Evolutionary conservation across 768 basidiomycete genomes (phyloP), one percentile per base, ranked within the genome.

Genomic region (Mycena vitilis): DNA sequence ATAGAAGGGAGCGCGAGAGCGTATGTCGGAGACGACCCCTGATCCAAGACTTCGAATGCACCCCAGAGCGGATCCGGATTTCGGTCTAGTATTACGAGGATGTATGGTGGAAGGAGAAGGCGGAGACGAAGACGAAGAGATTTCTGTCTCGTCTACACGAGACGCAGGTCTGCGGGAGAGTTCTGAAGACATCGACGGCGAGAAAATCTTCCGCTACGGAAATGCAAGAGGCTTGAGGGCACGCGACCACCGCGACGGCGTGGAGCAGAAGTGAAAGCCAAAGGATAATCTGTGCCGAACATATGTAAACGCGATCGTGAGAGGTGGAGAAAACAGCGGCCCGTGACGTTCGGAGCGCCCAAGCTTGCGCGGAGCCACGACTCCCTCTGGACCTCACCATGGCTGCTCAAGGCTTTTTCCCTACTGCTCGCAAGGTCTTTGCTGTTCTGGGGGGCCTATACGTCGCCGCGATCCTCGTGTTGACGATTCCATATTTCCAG

Each of bases 1-100:
- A 77, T 97, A 98, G 84, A 88, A 96, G 1, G 95, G 95, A 1
- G 83, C 80, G 48, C 96, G 86, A 2, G 91, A 84, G 53, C 80
- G 83, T 16, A 97, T 82, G 78, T 98, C 96, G 44, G 82, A 80
- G 20, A 84, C 66, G 73, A 96, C 93, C 9, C 95, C 95, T 5
- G 81, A 74, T 2, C 88, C 88, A 38, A 87, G 70, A 4, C 65
- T 76, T 71, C 69, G 72, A 65, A 83, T 23, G 70, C 70, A 75
- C 23, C 44, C 53, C 42, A 64, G 36, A 2, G 34, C 20, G 38
- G 55, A 57, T 68, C 63, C 56, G 57, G 36, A 45, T 61, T 54
- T 68, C 8, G 59, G 63, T 34, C 44, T 63, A n/a, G n/a, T n/a
- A 60, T 12, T 54, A 16, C 66, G 63, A 44, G 67, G 49, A 45